These are phyloP conservation scores for Vaccinium myrtillus DNA, from an alignment of 148 eudicot genomes.

Conservation along the genomic window DNA sequence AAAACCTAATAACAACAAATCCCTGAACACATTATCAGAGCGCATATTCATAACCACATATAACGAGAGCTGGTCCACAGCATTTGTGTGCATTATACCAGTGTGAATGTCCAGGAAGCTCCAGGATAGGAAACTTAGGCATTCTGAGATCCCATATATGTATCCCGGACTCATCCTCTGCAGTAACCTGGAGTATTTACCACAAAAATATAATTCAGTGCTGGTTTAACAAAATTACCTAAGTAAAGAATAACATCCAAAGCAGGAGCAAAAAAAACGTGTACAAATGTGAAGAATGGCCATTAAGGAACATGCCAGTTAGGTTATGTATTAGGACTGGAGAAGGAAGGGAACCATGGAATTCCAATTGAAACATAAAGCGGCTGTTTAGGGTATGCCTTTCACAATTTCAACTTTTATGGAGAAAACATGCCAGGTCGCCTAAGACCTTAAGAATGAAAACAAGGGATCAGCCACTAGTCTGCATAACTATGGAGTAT, in stretches of 20 bases:
- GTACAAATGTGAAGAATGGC: not conserved
- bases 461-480: not conserved
- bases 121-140: constrained; percentile 66
- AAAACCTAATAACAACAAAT: not conserved
- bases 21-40: not conserved
- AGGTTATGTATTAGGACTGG: too few relatives aligned
- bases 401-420: not conserved
- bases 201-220: constrained; percentile 3
- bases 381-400: not conserved
- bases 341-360: not conserved
- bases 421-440: not conserved
- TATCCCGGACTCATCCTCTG: constrained; percentile 97
- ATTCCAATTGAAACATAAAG: too few relatives aligned
- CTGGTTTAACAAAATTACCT: not conserved
- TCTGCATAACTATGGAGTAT: not conserved
- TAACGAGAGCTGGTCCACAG: not conserved
- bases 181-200: constrained; percentile 67
- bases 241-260: constrained; percentile 2
- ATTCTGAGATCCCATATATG: constrained; percentile 97
- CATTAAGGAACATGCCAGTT: too few relatives aligned
- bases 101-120: constrained; percentile 95
- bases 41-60: not conserved
- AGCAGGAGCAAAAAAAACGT: not conserved
- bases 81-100: constrained; percentile 47
- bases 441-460: not conserved